phyloP scores from a whole-genome alignment of 1,284 basidiomycete species.

The Irpex sp. region DNA sequence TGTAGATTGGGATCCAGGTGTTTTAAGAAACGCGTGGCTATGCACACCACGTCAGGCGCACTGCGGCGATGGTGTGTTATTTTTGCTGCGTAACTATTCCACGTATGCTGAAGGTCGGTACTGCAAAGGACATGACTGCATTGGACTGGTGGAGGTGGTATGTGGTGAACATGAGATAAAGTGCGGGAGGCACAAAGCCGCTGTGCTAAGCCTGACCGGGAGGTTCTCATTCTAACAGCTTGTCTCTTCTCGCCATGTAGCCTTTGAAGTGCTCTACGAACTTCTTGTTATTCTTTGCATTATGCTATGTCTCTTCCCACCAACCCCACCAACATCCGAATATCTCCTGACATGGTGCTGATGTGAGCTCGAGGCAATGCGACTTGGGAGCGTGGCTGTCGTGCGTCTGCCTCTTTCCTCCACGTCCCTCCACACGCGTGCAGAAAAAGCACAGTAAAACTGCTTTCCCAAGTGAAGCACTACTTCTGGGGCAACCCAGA shows the following conservation, averaged over 20 bases:
- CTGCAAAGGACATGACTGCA: background rate
- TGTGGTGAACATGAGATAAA: background rate
- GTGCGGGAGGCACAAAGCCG: background rate
- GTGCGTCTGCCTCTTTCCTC: background rate
- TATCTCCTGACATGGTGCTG: background rate
- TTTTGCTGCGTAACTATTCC: background rate
- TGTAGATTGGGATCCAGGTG: background rate
- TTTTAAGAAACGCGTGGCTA: background rate
- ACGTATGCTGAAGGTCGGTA: background rate
- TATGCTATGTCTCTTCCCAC: background rate
- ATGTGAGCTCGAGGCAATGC: background rate
- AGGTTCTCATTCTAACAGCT: background rate
- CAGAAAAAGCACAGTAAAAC: background rate
- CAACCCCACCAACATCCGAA: background rate
- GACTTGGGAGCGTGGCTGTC: background rate
- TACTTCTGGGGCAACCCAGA: background rate
- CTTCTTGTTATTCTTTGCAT: background rate
- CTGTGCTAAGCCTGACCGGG: background rate
- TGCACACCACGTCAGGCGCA: background rate
- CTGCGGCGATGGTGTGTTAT: background rate
- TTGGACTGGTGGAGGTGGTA: background rate
- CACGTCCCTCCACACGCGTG: background rate
- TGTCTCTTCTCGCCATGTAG: background rate
- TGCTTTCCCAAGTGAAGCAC: background rate
- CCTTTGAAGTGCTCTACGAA: background rate